phyloP scores from a whole-genome alignment of 345 rosid genomes.

The Theobroma cacao region DNA sequence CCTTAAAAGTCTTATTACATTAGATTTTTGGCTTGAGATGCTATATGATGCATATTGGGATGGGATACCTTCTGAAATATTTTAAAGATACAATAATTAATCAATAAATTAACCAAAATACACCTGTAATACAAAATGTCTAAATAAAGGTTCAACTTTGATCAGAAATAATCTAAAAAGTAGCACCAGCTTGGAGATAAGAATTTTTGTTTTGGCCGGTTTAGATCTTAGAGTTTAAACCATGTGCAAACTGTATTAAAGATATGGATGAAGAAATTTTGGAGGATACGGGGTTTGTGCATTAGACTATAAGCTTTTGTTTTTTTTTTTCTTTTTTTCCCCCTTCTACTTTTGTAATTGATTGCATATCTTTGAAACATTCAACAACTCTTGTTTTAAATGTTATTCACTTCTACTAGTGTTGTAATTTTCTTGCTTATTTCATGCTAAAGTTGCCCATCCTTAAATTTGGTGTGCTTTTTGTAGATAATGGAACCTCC shows the following conservation, averaged over 20 bases:
- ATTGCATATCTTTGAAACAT: background rate
- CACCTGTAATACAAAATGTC: background rate
- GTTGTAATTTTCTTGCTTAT: background rate
- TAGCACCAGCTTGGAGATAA: background rate
- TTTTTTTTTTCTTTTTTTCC: background rate
- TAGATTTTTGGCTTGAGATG: background rate
- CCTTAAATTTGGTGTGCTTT: conserved; percentile 9
- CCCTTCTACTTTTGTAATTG: background rate
- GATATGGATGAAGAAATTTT: background rate
- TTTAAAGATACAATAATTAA: background rate
- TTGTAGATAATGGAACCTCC: conserved; percentile 95
- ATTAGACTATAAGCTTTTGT: background rate
- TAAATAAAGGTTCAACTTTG: background rate
- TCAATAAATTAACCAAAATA: background rate
- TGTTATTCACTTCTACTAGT: background rate
- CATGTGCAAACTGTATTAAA: background rate
- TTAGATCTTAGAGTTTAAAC: background rate
- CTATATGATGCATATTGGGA: background rate
- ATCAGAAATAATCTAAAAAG: background rate
- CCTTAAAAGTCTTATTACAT: background rate
- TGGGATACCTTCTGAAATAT: background rate
- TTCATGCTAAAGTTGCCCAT: background rate
- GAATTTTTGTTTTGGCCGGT: background rate
- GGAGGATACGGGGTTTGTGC: background rate
- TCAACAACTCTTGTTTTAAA: background rate